Evolutionary conservation across 208 protist genomes (phyloP).

Genomic region (Trypanosoma grayi): DNA sequence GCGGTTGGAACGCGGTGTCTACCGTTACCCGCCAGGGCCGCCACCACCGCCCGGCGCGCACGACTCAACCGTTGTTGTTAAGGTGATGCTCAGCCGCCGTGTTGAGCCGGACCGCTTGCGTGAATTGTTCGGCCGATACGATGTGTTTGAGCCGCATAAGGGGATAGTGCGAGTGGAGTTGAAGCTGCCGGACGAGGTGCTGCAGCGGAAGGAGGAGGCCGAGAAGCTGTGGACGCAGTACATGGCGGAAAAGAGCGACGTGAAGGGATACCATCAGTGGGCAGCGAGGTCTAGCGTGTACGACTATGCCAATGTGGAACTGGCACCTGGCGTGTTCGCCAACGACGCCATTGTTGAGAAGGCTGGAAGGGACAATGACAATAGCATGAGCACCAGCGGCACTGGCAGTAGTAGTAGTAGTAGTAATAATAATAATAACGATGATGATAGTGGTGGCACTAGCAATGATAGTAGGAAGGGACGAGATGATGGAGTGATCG

Average conservation of each 20-base stretch:
- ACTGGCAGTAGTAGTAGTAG: neutral
- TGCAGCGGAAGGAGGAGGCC: conserved; percentile 67
- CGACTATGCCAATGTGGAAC: conserved; percentile 70
- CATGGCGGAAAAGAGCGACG: conserved; percentile 58
- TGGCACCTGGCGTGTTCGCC: conserved; percentile 73
- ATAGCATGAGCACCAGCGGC: neutral
- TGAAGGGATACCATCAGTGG: conserved; percentile 82
- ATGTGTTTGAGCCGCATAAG: conserved; percentile 80
- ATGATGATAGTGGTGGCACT: neutral
- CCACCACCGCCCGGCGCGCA: conserved; percentile 70
- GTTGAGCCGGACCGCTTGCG: conserved; percentile 68
- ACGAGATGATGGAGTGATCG: conserved; percentile 23
- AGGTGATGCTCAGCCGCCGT: conserved; percentile 57
- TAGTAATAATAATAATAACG: neutral
- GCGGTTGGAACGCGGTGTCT: conserved; percentile 60
- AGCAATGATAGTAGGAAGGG: neutral
- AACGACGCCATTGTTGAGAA: conserved; percentile 13
- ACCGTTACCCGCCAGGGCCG: conserved; percentile 85
- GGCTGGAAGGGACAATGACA: neutral
- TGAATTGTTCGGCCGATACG: conserved; percentile 75
- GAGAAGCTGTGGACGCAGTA: conserved; percentile 85
- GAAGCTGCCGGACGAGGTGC: conserved; percentile 55
- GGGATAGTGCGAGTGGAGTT: conserved; percentile 77
- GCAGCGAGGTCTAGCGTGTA: conserved; percentile 43
- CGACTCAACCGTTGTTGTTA: conserved; percentile 54